Evolutionary conservation across 352 stramenopile genomes (phyloP).

Genomic region (Aphanomyces invadans): DNA sequence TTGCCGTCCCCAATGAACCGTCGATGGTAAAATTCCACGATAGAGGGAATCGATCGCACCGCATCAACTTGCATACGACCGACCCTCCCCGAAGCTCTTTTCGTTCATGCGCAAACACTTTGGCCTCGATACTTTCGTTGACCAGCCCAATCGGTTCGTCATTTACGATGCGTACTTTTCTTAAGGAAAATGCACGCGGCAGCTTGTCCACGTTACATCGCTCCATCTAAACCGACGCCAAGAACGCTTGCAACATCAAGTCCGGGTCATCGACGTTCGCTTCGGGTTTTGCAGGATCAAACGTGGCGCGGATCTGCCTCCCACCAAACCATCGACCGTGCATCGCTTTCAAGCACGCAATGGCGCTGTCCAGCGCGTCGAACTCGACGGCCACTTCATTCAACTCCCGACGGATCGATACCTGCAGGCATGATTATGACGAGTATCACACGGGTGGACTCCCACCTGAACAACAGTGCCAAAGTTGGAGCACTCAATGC

Average conservation of each 20-base stretch:
- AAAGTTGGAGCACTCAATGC: conserved; percentile 57
- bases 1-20: too few species aligned
- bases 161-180: conserved; percentile 68
- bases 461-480: conserved; percentile 48
- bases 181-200: too few species aligned
- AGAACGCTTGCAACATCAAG: conserved; percentile 67
- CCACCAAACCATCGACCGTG: conserved; percentile 72
- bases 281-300: conserved; percentile 49
- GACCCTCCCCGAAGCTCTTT: conserved; percentile 71
- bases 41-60: conserved; percentile 1
- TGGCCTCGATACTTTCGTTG: conserved; percentile 36
- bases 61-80: conserved; percentile 57
- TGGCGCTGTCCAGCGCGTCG: conserved; percentile 38
- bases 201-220: too few species aligned
- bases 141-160: conserved; percentile 82
- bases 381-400: conserved; percentile 56
- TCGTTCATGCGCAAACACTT: conserved; percentile 70
- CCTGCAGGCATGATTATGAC: conserved; percentile 25
- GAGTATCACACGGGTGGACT: neutral
- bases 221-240: conserved; percentile 39
- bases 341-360: conserved; percentile 70
- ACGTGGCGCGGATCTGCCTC: conserved; percentile 48
- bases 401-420: conserved; percentile 54
- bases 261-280: conserved; percentile 47
- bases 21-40: neutral